Evolutionary conservation across 2,329 filamentous ascomycete species (phyloP), one percentile per base, ranked within the genome.

Genomic region (Phoma sp.): DNA sequence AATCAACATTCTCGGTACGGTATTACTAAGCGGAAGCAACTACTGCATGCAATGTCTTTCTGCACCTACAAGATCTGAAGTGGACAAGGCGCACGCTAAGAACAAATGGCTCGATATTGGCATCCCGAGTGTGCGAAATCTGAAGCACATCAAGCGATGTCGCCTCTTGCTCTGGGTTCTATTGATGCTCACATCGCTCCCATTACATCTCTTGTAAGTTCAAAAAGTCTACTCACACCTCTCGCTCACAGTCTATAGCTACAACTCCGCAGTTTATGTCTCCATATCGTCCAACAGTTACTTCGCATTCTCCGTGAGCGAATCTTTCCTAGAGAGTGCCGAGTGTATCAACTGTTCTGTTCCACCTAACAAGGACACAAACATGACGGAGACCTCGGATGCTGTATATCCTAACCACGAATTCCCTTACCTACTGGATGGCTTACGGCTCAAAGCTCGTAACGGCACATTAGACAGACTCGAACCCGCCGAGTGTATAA

Each of bases 11-110:
- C 65, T 82, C 25, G 76, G 76, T 27, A 81, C 80, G 0, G 44
- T 74, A 1, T 55, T 83, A 6, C 71, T 84, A 1, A 74, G 75
- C 1, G 79, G 78, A 3, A 80, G 77, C 31, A 83, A 82, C 61
- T 83, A 81, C 54, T 78, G 75, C 47, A 82, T 83, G 78, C 83
- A 85, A 54, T 72, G 78, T 15, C 65, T 85, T n/a, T 75, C 67
- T 21, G 75, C 81, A 0, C 82, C 82, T 0, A 83, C 78, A 1
- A 70, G 83, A 22, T 53, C 62, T 8, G 80, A 84, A 35, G 67
- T 84, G 9, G 78, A 85, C 44, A 61, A 55, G 19, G 80, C 80
- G 0, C 83, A 85, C 64, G 39, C 57, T 0, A 59, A 50, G 2
- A 27, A 19, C 24, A 21, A 12, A 40, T 49, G 47, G 52, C n/a